Percentiles rank a stretch among this genome's conserved stretches.
phyloP scores from a whole-genome alignment of 1,284 basidiomycete species.

The Sporisorium scitamineum region DNA sequence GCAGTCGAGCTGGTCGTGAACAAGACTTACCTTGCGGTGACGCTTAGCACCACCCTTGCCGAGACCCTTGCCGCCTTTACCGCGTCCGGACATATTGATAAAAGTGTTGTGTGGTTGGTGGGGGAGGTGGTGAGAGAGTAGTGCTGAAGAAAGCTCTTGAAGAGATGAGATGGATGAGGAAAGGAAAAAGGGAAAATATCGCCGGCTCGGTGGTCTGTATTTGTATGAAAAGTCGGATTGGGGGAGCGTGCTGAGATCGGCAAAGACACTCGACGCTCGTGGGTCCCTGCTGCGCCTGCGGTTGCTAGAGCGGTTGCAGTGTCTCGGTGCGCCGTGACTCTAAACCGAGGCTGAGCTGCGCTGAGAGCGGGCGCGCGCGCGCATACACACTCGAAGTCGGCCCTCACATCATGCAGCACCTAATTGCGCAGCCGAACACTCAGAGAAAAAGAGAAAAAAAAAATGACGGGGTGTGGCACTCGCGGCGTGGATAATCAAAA shows the following conservation, averaged over 20 bases:
- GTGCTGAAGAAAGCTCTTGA: slow-evolving; percentile 33
- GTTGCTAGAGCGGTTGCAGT: background rate
- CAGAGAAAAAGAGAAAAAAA: background rate
- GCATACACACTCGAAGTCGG: background rate
- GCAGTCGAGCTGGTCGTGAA: background rate
- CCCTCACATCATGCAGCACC: slow-evolving; percentile 10
- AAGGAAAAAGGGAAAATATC: slow-evolving; percentile 38
- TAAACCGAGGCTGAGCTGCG: background rate
- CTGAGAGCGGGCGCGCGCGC: background rate
- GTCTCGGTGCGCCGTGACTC: background rate
- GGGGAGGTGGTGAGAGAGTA: slow-evolving; percentile 25
- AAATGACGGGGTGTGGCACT: slow-evolving; percentile 6
- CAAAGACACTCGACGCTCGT: slow-evolving; percentile 14
- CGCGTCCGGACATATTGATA: slow-evolving; percentile 66
- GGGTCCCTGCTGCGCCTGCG: background rate
- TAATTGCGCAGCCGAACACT: slow-evolving; percentile 16
- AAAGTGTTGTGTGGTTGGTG: slow-evolving; percentile 35
- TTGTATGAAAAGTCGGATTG: slow-evolving; percentile 51
- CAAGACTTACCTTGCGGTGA: slow-evolving; percentile 67
- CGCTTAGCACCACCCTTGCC: slow-evolving; percentile 70
- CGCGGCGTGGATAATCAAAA: slow-evolving; percentile 11
- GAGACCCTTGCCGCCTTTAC: slow-evolving; percentile 70
- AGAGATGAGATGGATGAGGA: slow-evolving; percentile 46
- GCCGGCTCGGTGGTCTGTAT: slow-evolving; percentile 38
- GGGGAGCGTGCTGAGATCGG: slow-evolving; percentile 29